Base-by-base conservation (phyloP, 306 rosid genomes). In the Castanea sativa region DNA sequence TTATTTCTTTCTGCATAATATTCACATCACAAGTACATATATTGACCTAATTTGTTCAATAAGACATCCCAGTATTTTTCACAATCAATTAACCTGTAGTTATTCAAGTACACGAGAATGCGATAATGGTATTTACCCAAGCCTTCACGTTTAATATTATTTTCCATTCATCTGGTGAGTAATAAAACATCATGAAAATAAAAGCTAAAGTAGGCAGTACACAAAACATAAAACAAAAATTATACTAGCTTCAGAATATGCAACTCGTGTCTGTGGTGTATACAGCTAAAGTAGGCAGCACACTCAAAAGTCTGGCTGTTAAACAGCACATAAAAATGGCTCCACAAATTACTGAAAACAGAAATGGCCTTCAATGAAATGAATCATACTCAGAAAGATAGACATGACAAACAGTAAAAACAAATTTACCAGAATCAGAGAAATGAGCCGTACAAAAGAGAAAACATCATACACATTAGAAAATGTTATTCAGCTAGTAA, bases 241-340 rank as follows among this genome's bases (percentile, higher is more conserved):
- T n/a, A 58, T 57, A 20, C 14, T 57, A 6, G 63, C 63, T 19
- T 19, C 63, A 57, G 16, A 25, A 63, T 27, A 41, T 23, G 41
- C 38, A 27, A 27, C 38, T 63, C 19, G 1, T 11, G 38, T 12
- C 69, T 29, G 35, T 27, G 33, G 32, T 18, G 14, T 5, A 27
- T 1, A 63, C 69, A 63, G 15, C 29, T 14, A 14, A 29, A 4
- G 5, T 64, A 30, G 18, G 70, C 43, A 64, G 20, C 70, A 60
- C 5, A 25, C 29, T 25, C 68, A 30, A 41, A 64, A 64, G 20
- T 18, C 70, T 64, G 70, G 43, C 41, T 6, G 23, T 82, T 16
- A 55, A 76, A 65, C 60, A 74, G 56, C 68, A 73, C 71, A 76
- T 14, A 82, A 59, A 61, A 73, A 82, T 82, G 82, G 30, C 75